A percentile compares a stretch with the other conserved stretches of the same genome.
phyloP scores from a whole-genome alignment of 177 flowering plant genomes.

The Tripterygium wilfordii region DNA sequence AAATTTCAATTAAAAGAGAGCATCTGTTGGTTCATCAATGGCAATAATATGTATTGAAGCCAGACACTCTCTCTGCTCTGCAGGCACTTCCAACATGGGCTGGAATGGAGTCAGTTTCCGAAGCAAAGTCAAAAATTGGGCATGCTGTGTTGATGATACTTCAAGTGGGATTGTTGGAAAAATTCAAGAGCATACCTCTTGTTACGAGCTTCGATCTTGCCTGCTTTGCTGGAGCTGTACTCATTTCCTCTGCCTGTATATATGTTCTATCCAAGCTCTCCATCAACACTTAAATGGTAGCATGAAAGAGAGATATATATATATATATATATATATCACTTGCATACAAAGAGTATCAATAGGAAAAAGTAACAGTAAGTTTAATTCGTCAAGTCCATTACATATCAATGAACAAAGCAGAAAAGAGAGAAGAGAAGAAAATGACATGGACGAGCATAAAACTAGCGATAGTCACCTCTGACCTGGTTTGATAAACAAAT shows the following conservation, averaged over 20 bases:
- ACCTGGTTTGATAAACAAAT: too few species aligned
- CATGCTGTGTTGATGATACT: conserved; percentile 77
- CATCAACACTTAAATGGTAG: background rate
- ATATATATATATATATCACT: conserved; percentile 22
- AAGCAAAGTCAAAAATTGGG: conserved; percentile 69
- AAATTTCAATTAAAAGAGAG: too few species aligned
- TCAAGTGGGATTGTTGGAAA: conserved; percentile 79
- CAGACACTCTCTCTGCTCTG: too few species aligned
- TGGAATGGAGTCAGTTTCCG: conserved; percentile 41
- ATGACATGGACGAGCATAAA: too few species aligned
- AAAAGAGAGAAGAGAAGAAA: too few species aligned
- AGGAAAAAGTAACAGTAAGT: too few species aligned
- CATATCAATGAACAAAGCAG: too few species aligned
- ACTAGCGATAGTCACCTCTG: too few species aligned
- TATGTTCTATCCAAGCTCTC: conserved; percentile 70
- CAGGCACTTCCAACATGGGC: conserved; percentile 63
- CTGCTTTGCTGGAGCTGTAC: conserved; percentile 66
- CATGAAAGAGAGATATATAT: background rate
- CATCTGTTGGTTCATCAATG: too few species aligned
- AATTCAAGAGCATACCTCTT: conserved; percentile 56
- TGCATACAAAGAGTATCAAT: conserved; percentile 51
- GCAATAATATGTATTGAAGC: too few species aligned
- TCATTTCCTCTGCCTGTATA: conserved; percentile 55
- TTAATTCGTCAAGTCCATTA: too few species aligned
- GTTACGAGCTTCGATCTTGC: conserved; percentile 61